A percentile compares a stretch with the other conserved stretches of the same genome.
Conservation (phyloP, 768 basidiomycete genomes). For the Cystofilobasidium capitatum region DNA sequence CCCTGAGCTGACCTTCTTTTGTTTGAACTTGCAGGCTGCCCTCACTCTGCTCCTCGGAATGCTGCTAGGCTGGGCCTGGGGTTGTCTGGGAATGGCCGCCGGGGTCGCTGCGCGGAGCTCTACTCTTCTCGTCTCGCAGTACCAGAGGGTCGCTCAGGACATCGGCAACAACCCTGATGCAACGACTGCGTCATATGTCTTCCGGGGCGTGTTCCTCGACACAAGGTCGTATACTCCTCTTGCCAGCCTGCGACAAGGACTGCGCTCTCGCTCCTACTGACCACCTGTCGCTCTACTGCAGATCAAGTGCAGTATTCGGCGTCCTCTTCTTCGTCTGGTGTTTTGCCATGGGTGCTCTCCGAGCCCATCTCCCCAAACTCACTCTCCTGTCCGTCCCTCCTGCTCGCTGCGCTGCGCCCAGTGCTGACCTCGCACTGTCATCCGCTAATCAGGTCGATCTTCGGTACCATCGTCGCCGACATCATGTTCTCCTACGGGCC, state of each 20-base stretch:
- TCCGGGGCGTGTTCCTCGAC: constrained; percentile 49
- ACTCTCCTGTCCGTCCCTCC: constrained; percentile 41
- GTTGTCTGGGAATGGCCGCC: constrained; percentile 50
- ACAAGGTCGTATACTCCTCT: constrained; percentile 38
- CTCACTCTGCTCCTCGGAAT: constrained; percentile 47
- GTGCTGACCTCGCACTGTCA: background rate
- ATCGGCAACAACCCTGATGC: constrained; percentile 37
- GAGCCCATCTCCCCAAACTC: constrained; percentile 47
- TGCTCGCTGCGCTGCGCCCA: background rate
- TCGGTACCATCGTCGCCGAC: constrained; percentile 26
- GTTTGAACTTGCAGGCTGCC: constrained; percentile 35
- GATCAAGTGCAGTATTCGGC: constrained; percentile 43
- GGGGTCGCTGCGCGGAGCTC: constrained; percentile 41
- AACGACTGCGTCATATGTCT: constrained; percentile 43
- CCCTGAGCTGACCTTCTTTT: background rate
- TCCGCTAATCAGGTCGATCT: background rate
- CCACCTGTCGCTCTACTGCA: background rate
- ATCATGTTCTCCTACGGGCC: constrained; percentile 41
- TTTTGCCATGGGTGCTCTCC: constrained; percentile 43
- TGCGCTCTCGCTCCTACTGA: background rate
- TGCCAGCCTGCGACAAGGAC: background rate
- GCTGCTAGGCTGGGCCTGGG: constrained; percentile 50
- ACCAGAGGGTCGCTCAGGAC: constrained; percentile 30
- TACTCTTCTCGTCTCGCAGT: constrained; percentile 29
- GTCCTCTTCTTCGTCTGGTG: constrained; percentile 47